Evolutionary conservation across 2,329 filamentous ascomycete genomes (phyloP).

Genomic region (Penicillium sp.): DNA sequence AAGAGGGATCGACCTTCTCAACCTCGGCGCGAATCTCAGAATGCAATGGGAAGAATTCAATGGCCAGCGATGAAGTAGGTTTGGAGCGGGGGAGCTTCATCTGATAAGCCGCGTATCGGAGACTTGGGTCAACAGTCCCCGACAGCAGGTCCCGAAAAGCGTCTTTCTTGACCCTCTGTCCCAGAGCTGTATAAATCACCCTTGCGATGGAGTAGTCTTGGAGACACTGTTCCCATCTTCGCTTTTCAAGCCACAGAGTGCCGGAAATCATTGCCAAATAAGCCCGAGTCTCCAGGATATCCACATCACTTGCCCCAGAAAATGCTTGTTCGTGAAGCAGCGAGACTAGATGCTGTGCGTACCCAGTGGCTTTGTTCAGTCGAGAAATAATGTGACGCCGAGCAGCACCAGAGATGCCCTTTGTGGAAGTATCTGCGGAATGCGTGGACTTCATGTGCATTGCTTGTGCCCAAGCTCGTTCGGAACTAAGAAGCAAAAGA

Average conservation of each 20-base stretch:
- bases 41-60: slow-evolving; percentile 64
- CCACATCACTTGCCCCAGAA: slow-evolving; percentile 59
- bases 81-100: slow-evolving; percentile 77
- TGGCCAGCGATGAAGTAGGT: slow-evolving; percentile 68
- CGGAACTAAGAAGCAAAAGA: slow-evolving; percentile 73
- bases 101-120: slow-evolving; percentile 90
- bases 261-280: slow-evolving; percentile 72
- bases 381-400: slow-evolving; percentile 83
- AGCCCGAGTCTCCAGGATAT: slow-evolving; percentile 75
- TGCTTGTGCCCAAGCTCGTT: slow-evolving; percentile 88
- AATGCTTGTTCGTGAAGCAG: slow-evolving; percentile 55
- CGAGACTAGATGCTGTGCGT: slow-evolving; percentile 59
- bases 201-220: slow-evolving; percentile 65
- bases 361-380: slow-evolving; percentile 66
- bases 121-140: slow-evolving; percentile 80
- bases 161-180: slow-evolving; percentile 58
- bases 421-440: slow-evolving; percentile 60
- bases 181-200: slow-evolving; percentile 72
- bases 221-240: slow-evolving; percentile 72
- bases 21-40: slow-evolving; percentile 56
- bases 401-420: slow-evolving; percentile 67
- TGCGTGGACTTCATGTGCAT: slow-evolving; percentile 87
- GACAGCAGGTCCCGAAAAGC: slow-evolving; percentile 77
- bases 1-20: slow-evolving; percentile 59
- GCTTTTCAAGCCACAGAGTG: slow-evolving; percentile 74